Evolutionary conservation across 495 filamentous ascomycete genomes (phyloP), one percentile per base, ranked within the genome.

Genomic region (Penicillium egyptiacum): DNA sequence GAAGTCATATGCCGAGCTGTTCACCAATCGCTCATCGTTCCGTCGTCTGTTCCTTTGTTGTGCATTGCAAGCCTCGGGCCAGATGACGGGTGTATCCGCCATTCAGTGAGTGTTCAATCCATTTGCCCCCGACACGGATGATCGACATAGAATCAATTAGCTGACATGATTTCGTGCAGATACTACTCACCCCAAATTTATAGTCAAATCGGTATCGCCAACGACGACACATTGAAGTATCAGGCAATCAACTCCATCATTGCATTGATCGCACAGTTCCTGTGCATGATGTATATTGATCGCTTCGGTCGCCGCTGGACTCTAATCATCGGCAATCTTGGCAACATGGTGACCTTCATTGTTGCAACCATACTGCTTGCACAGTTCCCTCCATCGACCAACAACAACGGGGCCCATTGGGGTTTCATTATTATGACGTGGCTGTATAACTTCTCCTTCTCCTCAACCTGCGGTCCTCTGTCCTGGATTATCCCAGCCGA

Each of bases 381-480:
- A 19, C 59, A 69, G 26, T 88, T 84, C 69, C 86, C 86, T 0
- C 70, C 71, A 1, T 70, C 46, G 43, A 73, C 45, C 68, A 73
- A 73, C 50, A 86, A 84, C 68, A 68, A 65, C 41, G 76, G 75
- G 22, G 86, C 86, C n/a, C 79, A 83, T 26, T 89, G 87, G 83
- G 87, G 83, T 4, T 90, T 89, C 67, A 89, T 89, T 59, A 81
- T 88, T 55, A 83, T 85, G 50, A 88, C 85, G 25, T 88, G 85
- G 85, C 61, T 88, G 1, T 88, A 83, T 72, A 88, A 89, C 64
- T 83, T 88, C 72, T 82, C 77, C 22, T 89, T 88, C 76, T 83
- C 79, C 3, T 76, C 77, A 42, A 83, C 84, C 14, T 86, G 82
- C 51, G 86, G 86, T 19, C 85, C 86, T 1, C 70, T 89, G 1